Conservation (phyloP, 768 basidiomycete genomes). For the Clitopilus passeckerianus region DNA sequence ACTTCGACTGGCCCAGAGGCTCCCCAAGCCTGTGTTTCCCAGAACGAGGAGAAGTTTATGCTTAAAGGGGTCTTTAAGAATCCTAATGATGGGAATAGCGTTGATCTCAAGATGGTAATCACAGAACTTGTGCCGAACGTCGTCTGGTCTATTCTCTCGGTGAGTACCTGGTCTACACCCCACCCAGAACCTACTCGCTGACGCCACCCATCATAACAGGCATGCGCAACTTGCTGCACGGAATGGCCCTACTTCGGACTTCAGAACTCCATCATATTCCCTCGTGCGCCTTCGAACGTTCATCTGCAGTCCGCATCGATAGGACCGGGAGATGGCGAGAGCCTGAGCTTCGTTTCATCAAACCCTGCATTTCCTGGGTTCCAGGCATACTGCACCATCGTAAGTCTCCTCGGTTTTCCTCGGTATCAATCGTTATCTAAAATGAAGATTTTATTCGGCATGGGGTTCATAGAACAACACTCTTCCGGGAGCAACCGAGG, state of each 20-base stretch:
- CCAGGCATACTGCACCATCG: constrained; percentile 36
- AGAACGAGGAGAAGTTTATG: constrained; percentile 29
- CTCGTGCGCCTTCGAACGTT: constrained; percentile 31
- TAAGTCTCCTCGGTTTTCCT: constrained; percentile 11
- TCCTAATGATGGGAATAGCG: constrained; percentile 19
- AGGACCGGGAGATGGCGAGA: constrained; percentile 32
- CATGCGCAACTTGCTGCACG: constrained; percentile 35
- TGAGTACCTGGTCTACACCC: constrained; percentile 14
- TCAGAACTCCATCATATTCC: constrained; percentile 33
- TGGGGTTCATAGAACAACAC: neutral
- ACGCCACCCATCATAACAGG: constrained; percentile 14
- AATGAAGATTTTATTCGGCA: neutral
- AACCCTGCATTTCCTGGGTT: constrained; percentile 38
- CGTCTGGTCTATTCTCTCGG: constrained; percentile 36
- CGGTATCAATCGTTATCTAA: neutral
- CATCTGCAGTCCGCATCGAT: constrained; percentile 33
- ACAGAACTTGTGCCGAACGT: constrained; percentile 35
- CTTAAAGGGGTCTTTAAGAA: constrained; percentile 28
- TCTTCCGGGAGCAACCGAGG: constrained; percentile 12
- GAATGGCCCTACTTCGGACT: constrained; percentile 36
- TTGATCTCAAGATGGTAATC: constrained; percentile 28
- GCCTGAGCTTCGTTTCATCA: constrained; percentile 38
- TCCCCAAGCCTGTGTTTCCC: constrained; percentile 23
- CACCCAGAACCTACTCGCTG: neutral
- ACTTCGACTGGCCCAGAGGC: constrained; percentile 16